phyloP scores from a whole-genome alignment of 106 monocot genomes.

The Dendrobium catenatum region DNA sequence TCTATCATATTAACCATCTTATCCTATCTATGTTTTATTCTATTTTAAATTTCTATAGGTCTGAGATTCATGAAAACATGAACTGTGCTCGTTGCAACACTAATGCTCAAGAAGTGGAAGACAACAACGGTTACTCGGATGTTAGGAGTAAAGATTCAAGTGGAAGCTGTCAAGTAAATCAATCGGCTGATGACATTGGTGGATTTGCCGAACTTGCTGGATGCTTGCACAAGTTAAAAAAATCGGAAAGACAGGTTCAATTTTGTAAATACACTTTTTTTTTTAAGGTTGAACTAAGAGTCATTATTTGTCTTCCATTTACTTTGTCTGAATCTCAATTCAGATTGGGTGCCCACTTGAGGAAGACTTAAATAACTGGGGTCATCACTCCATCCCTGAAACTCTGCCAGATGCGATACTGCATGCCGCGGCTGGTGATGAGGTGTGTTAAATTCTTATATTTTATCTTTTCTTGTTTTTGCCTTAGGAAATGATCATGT shows the following conservation, averaged over 20 bases:
- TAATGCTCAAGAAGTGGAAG: not conserved
- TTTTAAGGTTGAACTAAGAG: not conserved
- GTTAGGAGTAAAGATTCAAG: slow-evolving; percentile 2
- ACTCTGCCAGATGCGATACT: slow-evolving; percentile 87
- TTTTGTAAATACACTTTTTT: not conserved
- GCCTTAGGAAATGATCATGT: not conserved
- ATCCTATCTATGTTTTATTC: not conserved
- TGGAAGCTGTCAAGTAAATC: not conserved
- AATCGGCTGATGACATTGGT: slow-evolving; percentile 55
- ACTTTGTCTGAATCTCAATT: not conserved
- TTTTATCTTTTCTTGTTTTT: not conserved
- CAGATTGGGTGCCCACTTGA: slow-evolving; percentile 90
- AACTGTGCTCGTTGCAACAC: slow-evolving; percentile 61
- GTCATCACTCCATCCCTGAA: slow-evolving; percentile 59
- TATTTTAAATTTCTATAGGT: slow-evolving; percentile 31
- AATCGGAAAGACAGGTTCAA: slow-evolving; percentile 67
- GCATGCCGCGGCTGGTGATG: slow-evolving; percentile 82
- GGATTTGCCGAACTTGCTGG: slow-evolving; percentile 88
- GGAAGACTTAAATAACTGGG: slow-evolving; percentile 90
- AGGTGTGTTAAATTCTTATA: slow-evolving; percentile 29
- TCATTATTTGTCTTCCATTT: slow-evolving; percentile 5
- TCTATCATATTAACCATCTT: not conserved
- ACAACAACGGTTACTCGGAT: not conserved
- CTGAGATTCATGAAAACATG: slow-evolving; percentile 95
- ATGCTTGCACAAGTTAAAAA: slow-evolving; percentile 57